Evolutionary conservation across 2,329 filamentous ascomycete species (phyloP).

Genomic region (Aureobasidium mangrovei): DNA sequence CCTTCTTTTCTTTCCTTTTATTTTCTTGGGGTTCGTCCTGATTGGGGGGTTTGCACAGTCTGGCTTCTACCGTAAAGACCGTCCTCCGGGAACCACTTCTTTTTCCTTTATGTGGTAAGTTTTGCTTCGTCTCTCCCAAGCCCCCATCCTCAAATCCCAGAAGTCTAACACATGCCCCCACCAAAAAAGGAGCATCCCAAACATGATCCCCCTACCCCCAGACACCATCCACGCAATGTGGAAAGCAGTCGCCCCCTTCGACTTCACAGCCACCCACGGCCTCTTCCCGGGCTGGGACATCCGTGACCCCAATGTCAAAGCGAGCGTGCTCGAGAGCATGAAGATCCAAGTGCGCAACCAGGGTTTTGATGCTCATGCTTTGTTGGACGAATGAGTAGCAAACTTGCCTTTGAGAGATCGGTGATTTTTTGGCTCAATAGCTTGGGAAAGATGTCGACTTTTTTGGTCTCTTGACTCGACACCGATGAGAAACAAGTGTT

Average conservation of each 20-base stretch:
- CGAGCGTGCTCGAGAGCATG: slow-evolving; percentile 64
- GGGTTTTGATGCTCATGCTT: slow-evolving; percentile 18
- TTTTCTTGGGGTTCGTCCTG: too few relatives aligned
- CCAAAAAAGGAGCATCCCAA: slow-evolving; percentile 53
- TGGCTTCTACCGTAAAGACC: slow-evolving; percentile 31
- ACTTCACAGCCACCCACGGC: slow-evolving; percentile 60
- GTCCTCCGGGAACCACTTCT: slow-evolving; percentile 37
- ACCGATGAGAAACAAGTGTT: too few relatives aligned
- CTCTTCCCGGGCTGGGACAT: slow-evolving; percentile 59
- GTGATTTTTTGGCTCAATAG: not conserved
- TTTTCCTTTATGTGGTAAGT: slow-evolving; percentile 57
- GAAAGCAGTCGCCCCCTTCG: slow-evolving; percentile 51
- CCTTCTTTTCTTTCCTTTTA: too few relatives aligned
- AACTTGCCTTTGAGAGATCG: slow-evolving; percentile 10
- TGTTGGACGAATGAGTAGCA: slow-evolving; percentile 20
- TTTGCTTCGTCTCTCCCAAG: not conserved
- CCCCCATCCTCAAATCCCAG: not conserved
- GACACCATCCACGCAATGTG: slow-evolving; percentile 60
- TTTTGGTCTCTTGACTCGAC: too few relatives aligned
- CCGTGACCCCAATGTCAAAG: slow-evolving; percentile 47
- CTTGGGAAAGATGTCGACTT: too few relatives aligned
- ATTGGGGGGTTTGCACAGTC: slow-evolving; percentile 13
- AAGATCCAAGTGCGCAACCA: slow-evolving; percentile 54
- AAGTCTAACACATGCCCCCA: not conserved
- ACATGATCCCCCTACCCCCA: slow-evolving; percentile 61